Conservation (phyloP, 2,329 filamentous ascomycete genomes). For the Pezicula radicicola region DNA sequence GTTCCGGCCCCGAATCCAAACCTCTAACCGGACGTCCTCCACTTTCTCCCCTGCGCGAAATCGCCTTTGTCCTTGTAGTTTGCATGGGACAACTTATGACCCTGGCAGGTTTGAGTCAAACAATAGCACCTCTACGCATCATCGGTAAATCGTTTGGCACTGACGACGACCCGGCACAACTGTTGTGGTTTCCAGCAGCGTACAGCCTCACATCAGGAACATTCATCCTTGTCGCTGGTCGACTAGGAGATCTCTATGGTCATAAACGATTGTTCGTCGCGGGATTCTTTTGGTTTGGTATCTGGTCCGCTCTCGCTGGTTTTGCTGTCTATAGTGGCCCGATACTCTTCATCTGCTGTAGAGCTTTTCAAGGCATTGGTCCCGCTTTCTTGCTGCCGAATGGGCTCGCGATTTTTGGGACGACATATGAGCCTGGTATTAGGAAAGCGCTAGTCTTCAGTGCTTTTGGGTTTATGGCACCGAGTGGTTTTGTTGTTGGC, state of each 20-base stretch:
- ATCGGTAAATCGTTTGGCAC: constrained; percentile 33
- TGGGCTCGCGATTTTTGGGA: constrained; percentile 45
- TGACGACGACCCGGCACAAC: neutral
- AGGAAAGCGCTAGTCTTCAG: constrained; percentile 41
- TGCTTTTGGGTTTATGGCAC: constrained; percentile 44
- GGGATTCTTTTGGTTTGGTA: constrained; percentile 37
- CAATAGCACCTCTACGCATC: constrained; percentile 43
- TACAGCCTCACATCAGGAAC: constrained; percentile 41
- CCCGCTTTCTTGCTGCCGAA: constrained; percentile 51
- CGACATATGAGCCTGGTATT: constrained; percentile 42
- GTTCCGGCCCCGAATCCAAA: too few relatives aligned
- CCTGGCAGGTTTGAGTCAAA: constrained; percentile 43
- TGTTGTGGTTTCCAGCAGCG: neutral
- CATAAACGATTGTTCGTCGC: constrained; percentile 44
- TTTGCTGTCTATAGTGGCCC: constrained; percentile 22
- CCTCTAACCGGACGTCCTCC: too few relatives aligned
- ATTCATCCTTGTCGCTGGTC: constrained; percentile 49
- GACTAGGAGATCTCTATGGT: constrained; percentile 50
- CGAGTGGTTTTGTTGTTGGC: constrained; percentile 34
- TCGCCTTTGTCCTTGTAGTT: constrained; percentile 38
- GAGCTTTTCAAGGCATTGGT: constrained; percentile 53
- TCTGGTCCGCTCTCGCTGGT: constrained; percentile 23
- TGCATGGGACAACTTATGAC: constrained; percentile 46
- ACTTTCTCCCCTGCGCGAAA: constrained; percentile 15
- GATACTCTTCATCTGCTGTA: constrained; percentile 42